Evolutionary conservation across 202 grass and related monocot species (phyloP), one percentile per base, ranked within the genome.

Genomic region (Digitaria exilis): DNA sequence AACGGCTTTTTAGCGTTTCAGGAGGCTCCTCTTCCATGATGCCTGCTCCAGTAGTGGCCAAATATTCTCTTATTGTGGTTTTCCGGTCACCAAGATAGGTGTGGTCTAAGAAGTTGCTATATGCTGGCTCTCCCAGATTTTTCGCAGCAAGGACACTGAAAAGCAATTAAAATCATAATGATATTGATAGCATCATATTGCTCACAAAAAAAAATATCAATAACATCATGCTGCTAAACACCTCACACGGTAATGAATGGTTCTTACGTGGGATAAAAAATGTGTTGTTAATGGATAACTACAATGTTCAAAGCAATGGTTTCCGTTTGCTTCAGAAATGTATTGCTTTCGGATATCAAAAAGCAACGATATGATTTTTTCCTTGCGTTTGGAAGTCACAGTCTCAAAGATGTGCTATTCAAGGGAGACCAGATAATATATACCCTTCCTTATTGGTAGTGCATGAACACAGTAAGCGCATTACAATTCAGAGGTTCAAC

Each of bases 1-100:
- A 99, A 39, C 96, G 91, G 46, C 68, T 80, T 72, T 83, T 94
- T 26, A 99, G 79, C 0, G 63, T 87, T 45, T 92, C 87, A 9
- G 96, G 91, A 32, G 93, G 96, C 46, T 94, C 93, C 89, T 99
- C 93, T 82, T 94, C 93, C 89, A 99, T 91, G 79, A 99, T 84
- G 71, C 91, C 88, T 3, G 88, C 85, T 81, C 93, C 96, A 16
- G 74, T 61, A 41, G 89, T 93, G 50, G 78, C 88, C 81, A 99
- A 70, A 76, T 94, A 96, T 55, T 84, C 73, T 41, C 88, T 71
- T 31, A 94, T 84, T 0, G 88, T 90, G 57, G 86, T 96, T 82
- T 78, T 96, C 34, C 93, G 85, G 30, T 98, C 91, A 49, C 89
- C 87, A 61, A 99, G 85, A 86, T 92, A 96, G 41, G 96, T 96